Evolutionary conservation across 108 stramenopile genomes (phyloP), one percentile per base, ranked within the genome.

Genomic region (Pelagomonas calceolata): DNA sequence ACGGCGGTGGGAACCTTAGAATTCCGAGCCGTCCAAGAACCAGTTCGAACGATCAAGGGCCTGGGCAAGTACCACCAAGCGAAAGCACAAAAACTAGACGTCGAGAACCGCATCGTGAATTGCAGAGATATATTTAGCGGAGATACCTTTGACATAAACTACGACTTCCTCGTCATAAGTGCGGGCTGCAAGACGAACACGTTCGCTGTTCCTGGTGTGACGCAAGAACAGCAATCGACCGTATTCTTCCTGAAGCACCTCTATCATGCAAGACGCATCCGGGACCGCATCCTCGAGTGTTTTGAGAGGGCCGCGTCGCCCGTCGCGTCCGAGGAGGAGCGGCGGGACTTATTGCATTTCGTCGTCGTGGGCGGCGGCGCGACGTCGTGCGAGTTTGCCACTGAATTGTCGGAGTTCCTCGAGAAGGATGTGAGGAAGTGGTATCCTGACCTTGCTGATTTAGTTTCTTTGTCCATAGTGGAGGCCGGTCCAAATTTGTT

Each of bases 301-400:
- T 97, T 99, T 76, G 98, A 99, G 82, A 81, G 90, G 31, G 95
- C 98, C 0, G 79, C 92, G 32, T 85, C 86, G 64, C 92, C 92
- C 30, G 87, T 68, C 68, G 76, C 87, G 30, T 72, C 83, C 30
- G 71, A 81, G 15, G 81, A 69, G 16, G 92, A 94, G 76, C 86
- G 90, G 3, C 45, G 80, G 36, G 84, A 93, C 30, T 80, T 99
- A 4, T 88, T 99, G 0, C 87, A 88, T 32, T 99, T 99, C 78
- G 86, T 99, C 67, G 90, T 99, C 14, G 96, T 97, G 9, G 98
- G 93, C 14, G 96, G 98, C 0, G 98, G 98, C 26, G 96, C 98
- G 4, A 99, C 95, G 32, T 86, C 85, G 32, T 92, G 95, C 73
- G 95, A 97, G 85, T 96, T 96, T 76, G 86, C 92, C 64, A 51